Percentiles rank a stretch among this genome's conserved stretches.
These are phyloP conservation scores for Lodderomyces pseudojiufengensis DNA, from an alignment of 1,139 yeast species.

Conservation along the genomic window DNA sequence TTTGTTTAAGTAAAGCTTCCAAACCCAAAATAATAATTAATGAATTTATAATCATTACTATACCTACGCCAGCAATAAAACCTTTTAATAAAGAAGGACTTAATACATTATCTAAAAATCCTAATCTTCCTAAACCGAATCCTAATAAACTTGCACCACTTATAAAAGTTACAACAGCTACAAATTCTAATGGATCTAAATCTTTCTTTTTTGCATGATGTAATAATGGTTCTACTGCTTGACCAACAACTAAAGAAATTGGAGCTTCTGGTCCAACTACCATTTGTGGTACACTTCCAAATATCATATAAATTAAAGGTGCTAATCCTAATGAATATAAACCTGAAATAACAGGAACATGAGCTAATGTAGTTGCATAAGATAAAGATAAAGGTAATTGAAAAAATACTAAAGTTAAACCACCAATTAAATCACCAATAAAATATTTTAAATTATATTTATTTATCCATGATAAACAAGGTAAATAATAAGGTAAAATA, in stretches of 20 bases:
- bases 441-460: constrained; percentile 51
- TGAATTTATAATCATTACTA: constrained; percentile 83
- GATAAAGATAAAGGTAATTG: constrained; percentile 89
- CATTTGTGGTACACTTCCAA: constrained; percentile 96
- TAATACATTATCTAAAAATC: constrained; percentile 83
- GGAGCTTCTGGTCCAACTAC: constrained; percentile 98
- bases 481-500: constrained; percentile 66
- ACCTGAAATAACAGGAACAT: constrained; percentile 86
- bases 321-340: constrained; percentile 77
- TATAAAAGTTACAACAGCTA: constrained; percentile 69
- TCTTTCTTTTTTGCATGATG: constrained; percentile 46
- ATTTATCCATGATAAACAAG: constrained; percentile 77
- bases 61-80: constrained; percentile 89
- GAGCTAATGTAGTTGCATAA: constrained; percentile 86
- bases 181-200: constrained; percentile 59
- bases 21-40: constrained; percentile 71
- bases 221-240: constrained; percentile 69
- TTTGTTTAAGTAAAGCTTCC: constrained; percentile 31
- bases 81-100: constrained; percentile 83
- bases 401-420: constrained; percentile 83
- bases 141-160: constrained; percentile 75
- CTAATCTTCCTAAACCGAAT: constrained; percentile 80
- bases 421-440: constrained; percentile 78
- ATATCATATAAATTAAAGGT: constrained; percentile 74
- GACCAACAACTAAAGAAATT: constrained; percentile 85